Base-by-base conservation (phyloP, 192 early-diverging fungal genomes). In the Spinellus fusiger region DNA sequence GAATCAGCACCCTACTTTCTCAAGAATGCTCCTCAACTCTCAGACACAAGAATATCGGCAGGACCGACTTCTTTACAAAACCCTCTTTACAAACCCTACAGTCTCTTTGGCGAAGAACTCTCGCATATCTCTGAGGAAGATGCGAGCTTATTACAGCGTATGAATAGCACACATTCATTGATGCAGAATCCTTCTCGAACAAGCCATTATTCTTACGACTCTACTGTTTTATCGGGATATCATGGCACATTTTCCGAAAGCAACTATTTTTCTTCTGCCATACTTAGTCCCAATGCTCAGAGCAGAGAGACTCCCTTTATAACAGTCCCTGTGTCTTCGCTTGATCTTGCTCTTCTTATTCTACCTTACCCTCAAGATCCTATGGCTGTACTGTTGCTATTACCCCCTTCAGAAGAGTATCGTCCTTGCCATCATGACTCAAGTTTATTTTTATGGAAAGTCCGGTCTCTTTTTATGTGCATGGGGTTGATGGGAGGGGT, bases 91-190 rank as follows among this genome's bases (percentile, higher is more conserved):
- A 59, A 61, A 25, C 65, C 65, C 16, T 67, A 67, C 40, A 67
- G 65, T 25, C 37, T 67, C 12, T 67, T 67, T 60, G 65, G 48
- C n/a, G 65, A 67, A 20, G 58, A 52, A 26, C 35, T 67, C 4
- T 67, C 65, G 1, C 58, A 67, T 15, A 67, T 67, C 16, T 67
- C 65, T 2, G 65, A 67, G 55, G 65, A 67, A 49, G 65, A 60
- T 3, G 38, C 64, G 0, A 67, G 65, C 54, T 35, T 60, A 33
- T 31, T 67, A 8, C 57, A 61, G 28, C 49, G 58, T 23, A 44
- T 67, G 35, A 18, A 12, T 44, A 44, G 40, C 18, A 12, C 40
- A n/a, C 40, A 44, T n/a, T 44, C 40, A 44, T 2, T 44, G 15
- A 44, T 44, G 40, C 40, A 18, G 18, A 44, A 44, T 18, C 40